These are phyloP conservation scores for Vitis vinifera DNA, from an alignment of 164 flowering plant species.

Conservation along the genomic window ASM3070453v1 NC_081813.1:3161001-3161500, in stretches of 20 bases:
- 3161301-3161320: conserved; percentile 39
- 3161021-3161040: conserved; percentile 20
- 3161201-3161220: conserved; percentile 53
- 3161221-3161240: conserved; percentile 23
- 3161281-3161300: conserved; percentile 42
- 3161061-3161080: conserved; percentile 31
- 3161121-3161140: conserved; percentile 58
- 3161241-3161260: conserved; percentile 18
- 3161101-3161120: conserved; percentile 57
- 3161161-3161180: conserved; percentile 35
- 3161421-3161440: conserved; percentile 50
- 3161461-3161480: conserved; percentile 26
- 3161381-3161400: conserved; percentile 31
- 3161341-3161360: conserved; percentile 23
- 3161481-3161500: conserved; percentile 36
- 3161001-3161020: conserved; percentile 13
- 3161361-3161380: conserved; percentile 18
- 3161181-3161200: conserved; percentile 49
- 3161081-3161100: conserved; percentile 55
- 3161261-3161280: conserved; percentile 8
- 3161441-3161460: conserved; percentile 25
- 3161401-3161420: conserved; percentile 32
- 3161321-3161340: conserved; percentile 31
- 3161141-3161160: conserved; percentile 52
- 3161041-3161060: conserved; percentile 34